Base-by-base conservation (phyloP, 2,329 filamentous ascomycete species). In the Emergomyces africanus region DNA sequence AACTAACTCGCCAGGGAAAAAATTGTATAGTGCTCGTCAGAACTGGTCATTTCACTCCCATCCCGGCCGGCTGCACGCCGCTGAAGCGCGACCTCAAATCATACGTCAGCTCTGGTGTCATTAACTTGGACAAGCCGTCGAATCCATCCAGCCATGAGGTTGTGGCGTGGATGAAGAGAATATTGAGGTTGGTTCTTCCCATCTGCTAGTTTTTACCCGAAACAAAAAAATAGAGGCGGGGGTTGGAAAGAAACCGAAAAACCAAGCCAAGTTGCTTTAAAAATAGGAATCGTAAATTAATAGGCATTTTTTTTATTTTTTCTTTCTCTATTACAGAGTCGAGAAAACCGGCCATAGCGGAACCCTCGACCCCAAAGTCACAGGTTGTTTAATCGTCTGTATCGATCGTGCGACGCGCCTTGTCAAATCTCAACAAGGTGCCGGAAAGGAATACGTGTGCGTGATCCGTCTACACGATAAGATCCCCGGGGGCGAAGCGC, bases 141-240 rank as follows among this genome's bases (percentile, higher is more conserved):
- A 99, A 99, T 80, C 92, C 92, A 58, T 96, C 91, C 66, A 94
- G 88, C 70, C 94, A 99, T 82, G 94, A 99, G 81, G 94, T 99
- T 66, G 94, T 99, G 71, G 92, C 94, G 66, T 99, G 94, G 94
- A 88, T 97, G 68, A 99, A 99, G 86, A 87, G 92, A 69, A 97
- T 97, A 70, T 82, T 99, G 59, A 86, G 88, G 87, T 90, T 83
- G 64, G 77, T 59, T 57, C 54, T 44, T 35, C 33, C 51, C n/a
- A 28, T 39, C n/a, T 6, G 9, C 9, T 9, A 14, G n/a, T n/a
- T 18, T 23, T 39, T 57, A 25, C 51, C 15, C 12, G 33, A 23
- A 30, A 39, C 59, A 5, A 18, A 49, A 25, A 30, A 30, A 15
- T n/a, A 30, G 6, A 25, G 5, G 12, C 25, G 23, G 18, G 23